Evolutionary conservation across 345 rosid genomes (phyloP).

Genomic region (Reutealis trisperma): DNA sequence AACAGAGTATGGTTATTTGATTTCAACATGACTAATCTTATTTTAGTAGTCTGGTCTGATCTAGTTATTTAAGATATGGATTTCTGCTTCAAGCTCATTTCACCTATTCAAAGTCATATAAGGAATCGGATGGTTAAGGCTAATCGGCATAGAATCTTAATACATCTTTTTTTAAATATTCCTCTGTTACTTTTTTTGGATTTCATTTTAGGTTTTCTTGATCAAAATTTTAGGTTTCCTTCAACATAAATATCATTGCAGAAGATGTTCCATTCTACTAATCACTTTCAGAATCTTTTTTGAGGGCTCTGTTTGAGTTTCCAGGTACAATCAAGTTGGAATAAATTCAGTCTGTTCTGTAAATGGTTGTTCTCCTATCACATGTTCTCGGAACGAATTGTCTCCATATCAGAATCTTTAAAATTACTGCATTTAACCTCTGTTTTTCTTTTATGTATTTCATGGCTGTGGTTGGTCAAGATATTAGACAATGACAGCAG

Average conservation of each 20-base stretch:
- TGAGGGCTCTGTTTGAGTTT: neutral
- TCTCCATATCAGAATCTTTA: neutral
- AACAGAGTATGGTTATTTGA: neutral
- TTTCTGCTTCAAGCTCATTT: neutral
- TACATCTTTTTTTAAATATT: no score
- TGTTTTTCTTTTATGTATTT: neutral
- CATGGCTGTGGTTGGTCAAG: slow-evolving; percentile 13
- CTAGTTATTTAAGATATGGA: neutral
- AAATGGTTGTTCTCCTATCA: neutral
- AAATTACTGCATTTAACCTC: slow-evolving; percentile 4
- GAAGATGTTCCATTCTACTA: neutral
- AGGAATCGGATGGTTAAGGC: no score
- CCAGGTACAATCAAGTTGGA: neutral
- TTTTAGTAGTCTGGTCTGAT: neutral
- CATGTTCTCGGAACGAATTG: neutral
- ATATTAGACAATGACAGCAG: slow-evolving; percentile 11
- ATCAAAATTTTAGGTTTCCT: neutral
- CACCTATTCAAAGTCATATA: neutral
- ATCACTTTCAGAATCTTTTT: slow-evolving; percentile 6
- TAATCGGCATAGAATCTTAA: no score
- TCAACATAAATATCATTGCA: neutral
- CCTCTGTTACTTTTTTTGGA: neutral
- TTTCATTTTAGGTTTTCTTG: neutral
- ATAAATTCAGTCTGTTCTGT: neutral
- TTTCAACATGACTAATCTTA: neutral